Evolutionary conservation across 441 rosid genomes (phyloP).

Genomic region (Corymbia calophylla): DNA sequence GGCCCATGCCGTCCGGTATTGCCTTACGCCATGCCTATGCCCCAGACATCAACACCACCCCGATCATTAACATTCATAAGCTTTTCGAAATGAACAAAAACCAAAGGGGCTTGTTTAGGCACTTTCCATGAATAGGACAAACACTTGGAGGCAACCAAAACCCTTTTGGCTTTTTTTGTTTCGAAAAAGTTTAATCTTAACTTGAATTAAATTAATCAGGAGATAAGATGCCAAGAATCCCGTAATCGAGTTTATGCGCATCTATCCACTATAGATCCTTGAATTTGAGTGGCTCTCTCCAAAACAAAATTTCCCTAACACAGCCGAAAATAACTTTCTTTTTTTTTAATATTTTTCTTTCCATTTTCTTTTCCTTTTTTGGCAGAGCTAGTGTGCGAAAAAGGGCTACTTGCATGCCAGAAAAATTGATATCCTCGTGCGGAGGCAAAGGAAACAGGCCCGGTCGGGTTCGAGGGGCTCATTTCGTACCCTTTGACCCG

Average conservation of each 20-base stretch:
- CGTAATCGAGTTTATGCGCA: not conserved
- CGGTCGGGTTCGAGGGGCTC: not conserved
- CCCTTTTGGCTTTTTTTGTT: not conserved
- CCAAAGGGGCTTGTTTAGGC: not conserved
- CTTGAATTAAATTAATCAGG: not conserved
- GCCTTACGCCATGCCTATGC: conserved; percentile 62
- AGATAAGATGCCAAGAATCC: not conserved
- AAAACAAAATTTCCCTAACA: not conserved
- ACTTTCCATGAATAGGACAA: not conserved
- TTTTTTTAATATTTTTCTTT: not conserved
- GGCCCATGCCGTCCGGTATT: conserved; percentile 57
- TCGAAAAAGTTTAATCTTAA: not conserved
- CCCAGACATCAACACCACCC: not conserved
- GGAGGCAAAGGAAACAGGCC: not conserved
- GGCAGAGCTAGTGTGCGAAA: not conserved
- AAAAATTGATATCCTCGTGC: not conserved
- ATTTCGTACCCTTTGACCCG: not conserved
- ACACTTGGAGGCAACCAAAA: not conserved
- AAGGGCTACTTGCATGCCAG: not conserved
- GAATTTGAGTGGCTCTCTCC: not conserved
- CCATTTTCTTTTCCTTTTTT: not conserved
- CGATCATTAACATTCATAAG: not conserved
- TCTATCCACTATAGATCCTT: not conserved
- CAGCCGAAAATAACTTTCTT: not conserved
- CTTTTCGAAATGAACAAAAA: not conserved